Conservation (phyloP, 2,329 filamentous ascomycete species). For the Venturia pyrina region DNA sequence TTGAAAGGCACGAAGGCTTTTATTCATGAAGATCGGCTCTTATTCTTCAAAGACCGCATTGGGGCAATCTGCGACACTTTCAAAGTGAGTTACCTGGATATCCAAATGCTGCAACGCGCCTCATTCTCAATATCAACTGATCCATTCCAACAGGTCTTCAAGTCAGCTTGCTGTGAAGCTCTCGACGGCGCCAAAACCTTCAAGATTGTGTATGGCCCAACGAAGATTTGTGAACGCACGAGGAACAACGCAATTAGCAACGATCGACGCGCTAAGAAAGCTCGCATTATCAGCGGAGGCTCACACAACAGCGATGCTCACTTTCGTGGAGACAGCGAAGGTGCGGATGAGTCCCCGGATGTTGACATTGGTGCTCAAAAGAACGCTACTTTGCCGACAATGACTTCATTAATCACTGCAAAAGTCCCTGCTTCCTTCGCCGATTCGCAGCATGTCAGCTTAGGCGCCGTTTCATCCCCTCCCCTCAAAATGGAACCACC, state of each 20-base stretch:
- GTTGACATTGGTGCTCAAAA: background rate
- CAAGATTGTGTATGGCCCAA: background rate
- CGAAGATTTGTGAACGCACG: background rate
- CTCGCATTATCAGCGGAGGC: background rate
- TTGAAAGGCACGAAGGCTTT: background rate
- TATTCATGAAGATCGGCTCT: background rate
- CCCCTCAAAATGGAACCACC: background rate
- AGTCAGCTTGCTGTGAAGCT: constrained; percentile 2
- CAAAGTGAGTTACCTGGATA: background rate
- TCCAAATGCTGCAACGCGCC: background rate
- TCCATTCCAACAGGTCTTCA: background rate
- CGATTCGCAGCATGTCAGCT: background rate
- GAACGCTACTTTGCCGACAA: background rate
- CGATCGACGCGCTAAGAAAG: background rate
- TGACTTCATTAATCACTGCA: background rate
- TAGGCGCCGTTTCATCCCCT: background rate
- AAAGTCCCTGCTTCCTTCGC: background rate
- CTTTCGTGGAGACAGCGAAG: background rate
- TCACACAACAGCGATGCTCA: background rate
- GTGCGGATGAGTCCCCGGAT: background rate
- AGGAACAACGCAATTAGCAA: background rate
- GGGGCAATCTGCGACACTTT: background rate
- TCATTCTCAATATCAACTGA: background rate
- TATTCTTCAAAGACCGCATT: background rate
- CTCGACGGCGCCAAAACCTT: background rate